These are phyloP conservation scores for Seiridium unicorne DNA, from an alignment of 2,329 filamentous ascomycete genomes.

Conservation along the genomic window DNA sequence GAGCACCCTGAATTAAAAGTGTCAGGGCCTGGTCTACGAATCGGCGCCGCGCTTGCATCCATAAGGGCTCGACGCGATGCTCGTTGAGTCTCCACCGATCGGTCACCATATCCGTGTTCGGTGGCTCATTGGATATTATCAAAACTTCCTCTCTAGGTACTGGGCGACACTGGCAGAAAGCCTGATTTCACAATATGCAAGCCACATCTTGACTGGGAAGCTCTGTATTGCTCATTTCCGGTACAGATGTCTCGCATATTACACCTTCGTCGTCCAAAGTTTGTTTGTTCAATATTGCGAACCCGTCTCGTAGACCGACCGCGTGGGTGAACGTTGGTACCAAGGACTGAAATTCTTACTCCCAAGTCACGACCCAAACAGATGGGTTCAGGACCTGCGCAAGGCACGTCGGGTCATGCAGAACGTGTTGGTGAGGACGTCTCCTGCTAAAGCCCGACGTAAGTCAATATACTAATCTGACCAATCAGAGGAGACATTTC, in stretches of 20 bases:
- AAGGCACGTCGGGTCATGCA: no score
- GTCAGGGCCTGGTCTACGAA: neutral
- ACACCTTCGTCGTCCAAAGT: no score
- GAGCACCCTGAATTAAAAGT: neutral
- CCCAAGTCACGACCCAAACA: neutral
- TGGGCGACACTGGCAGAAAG: neutral
- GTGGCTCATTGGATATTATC: neutral
- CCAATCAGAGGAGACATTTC: neutral
- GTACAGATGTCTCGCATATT: no score
- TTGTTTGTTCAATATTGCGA: no score
- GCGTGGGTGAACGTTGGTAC: no score
- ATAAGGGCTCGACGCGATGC: neutral
- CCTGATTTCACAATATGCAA: neutral
- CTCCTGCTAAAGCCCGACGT: neutral
- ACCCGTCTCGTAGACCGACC: no score
- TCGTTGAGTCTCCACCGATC: neutral
- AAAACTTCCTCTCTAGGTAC: neutral
- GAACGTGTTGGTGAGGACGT: neutral
- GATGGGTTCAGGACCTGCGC: neutral
- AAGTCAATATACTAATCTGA: neutral
- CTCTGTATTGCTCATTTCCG: neutral
- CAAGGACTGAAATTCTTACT: no score
- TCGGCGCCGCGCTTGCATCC: neutral
- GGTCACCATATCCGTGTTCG: neutral
- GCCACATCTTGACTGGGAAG: neutral